Conservation (phyloP, 208 protist species). For the Leishmania turanica region DNA sequence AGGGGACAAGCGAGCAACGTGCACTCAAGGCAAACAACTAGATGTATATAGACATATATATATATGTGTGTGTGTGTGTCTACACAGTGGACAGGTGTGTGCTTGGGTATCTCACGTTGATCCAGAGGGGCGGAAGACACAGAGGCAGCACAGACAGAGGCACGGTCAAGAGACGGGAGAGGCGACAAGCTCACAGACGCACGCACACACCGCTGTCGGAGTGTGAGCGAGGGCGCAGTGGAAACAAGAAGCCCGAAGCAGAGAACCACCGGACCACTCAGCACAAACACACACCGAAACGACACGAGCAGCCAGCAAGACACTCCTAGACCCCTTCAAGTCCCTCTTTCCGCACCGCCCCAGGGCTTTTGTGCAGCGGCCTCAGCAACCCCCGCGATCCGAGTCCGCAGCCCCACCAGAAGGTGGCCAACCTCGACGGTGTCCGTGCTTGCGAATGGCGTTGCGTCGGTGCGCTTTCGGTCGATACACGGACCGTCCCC, state of each 20-base stretch:
- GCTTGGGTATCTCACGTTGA: background rate
- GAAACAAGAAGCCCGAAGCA: background rate
- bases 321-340: too few relatives aligned
- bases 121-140: background rate
- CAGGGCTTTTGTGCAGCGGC: too few relatives aligned
- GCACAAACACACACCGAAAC: background rate
- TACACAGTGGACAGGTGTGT: background rate
- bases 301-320: background rate
- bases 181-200: background rate
- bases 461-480: background rate
- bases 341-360: too few relatives aligned
- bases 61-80: background rate
- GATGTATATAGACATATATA: too few relatives aligned
- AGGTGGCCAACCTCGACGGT: background rate
- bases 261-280: background rate
- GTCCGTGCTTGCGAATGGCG: background rate
- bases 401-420: background rate
- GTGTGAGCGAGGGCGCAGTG: background rate
- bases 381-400: too few relatives aligned
- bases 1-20: background rate
- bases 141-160: background rate
- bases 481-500: background rate
- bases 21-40: background rate
- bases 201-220: background rate
- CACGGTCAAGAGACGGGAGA: background rate